These are phyloP conservation scores for Puccinia brachypodii DNA, from an alignment of 1,284 basidiomycete genomes.

Conservation along the genomic window DNA sequence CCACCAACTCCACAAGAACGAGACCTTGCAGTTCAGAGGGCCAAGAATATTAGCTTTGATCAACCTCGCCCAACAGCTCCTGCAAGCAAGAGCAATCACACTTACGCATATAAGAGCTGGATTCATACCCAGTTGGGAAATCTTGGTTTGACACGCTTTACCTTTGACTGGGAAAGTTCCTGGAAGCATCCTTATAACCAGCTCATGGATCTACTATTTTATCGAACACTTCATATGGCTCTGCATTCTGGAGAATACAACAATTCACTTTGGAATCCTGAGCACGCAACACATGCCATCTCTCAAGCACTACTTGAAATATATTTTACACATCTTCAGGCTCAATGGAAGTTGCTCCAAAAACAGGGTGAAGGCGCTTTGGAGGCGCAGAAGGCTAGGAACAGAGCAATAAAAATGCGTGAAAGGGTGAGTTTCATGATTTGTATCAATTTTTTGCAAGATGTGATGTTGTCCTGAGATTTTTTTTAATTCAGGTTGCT, in stretches of 20 bases:
- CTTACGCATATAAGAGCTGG: slow-evolving; percentile 15
- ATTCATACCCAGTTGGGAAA: slow-evolving; percentile 1
- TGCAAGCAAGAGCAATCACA: neutral
- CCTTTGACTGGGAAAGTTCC: slow-evolving; percentile 11
- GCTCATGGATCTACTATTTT: slow-evolving; percentile 9
- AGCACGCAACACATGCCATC: neutral
- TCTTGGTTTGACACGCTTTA: slow-evolving; percentile 11
- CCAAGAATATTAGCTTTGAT: neutral
- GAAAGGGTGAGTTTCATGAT: neutral
- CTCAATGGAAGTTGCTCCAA: slow-evolving; percentile 3
- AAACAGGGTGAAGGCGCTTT: neutral
- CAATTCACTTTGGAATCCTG: neutral
- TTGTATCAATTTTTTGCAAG: neutral
- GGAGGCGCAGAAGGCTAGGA: neutral
- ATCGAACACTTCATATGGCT: slow-evolving; percentile 8
- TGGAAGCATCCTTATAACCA: slow-evolving; percentile 20
- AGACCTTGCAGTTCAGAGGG: neutral
- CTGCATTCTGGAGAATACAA: slow-evolving; percentile 13
- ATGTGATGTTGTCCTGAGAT: neutral
- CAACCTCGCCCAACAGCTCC: slow-evolving; percentile 9
- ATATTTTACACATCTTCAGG: slow-evolving; percentile 7
- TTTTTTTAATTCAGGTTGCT: neutral
- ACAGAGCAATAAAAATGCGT: neutral
- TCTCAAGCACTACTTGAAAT: neutral
- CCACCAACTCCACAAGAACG: neutral